Base-by-base conservation (phyloP, 257 asterid genomes). In the Plantago elongata region DNA sequence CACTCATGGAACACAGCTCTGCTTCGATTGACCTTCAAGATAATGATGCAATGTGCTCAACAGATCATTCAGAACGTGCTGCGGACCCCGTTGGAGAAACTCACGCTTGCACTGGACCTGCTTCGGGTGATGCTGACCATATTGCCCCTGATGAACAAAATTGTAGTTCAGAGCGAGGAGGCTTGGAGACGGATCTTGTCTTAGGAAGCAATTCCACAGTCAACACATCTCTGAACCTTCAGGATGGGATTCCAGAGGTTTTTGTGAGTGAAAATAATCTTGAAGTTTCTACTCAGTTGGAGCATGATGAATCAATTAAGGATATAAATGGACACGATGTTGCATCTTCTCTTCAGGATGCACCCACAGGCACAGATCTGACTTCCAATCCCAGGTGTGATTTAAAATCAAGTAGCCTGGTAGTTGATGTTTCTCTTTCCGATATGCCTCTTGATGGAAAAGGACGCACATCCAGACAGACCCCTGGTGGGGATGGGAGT, bases 351-450 rank as follows among this genome's bases (percentile, higher is more conserved):
- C 66, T 45, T 59, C 74, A 52, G 40, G 60, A 72, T 11, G 61
- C 67, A 46, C 45, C 77, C 8, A 59, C 67, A 22, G 18, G 54
- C 49, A 12, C 72, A 69, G 69, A 80, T 70, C 73, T 61, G 16
- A 63, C 75, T 46, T 51, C 84, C 40, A 57, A 64, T 68, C 60
- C 48, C 11, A 68, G 52, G 64, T 60, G 65, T 43, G 74, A 67
- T 71, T 57, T 84, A 67, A 57, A 65, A 69, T 69, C 75, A 56
- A 70, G 77, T 69, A 76, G 72, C 57, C 54, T 84, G 77, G 69
- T 67, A 52, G 62, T 85, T 68, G 91, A 70, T 47, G 80, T 85
- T 70, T 91, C 94, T 56, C 78, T 84, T 55, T 66, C 67, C 45
- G 82, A 77, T 34, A 34, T 34, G 40, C 40, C 40, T 34, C 4